These are phyloP conservation scores for Typha latifolia DNA, from an alignment of 176 grass and related monocot genomes.

Conservation along the genomic window DNA sequence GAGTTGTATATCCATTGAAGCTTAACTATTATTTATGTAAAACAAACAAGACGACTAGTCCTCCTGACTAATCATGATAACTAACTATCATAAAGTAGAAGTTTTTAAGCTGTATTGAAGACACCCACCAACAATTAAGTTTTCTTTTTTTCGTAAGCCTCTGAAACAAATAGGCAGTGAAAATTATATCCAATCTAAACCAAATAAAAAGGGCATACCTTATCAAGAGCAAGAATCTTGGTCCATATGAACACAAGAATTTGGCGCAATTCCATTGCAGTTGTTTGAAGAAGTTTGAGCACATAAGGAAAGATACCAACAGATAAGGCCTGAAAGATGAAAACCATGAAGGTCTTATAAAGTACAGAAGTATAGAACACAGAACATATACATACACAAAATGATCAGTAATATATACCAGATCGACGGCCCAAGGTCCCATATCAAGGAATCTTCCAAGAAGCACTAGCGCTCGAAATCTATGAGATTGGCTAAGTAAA, in stretches of 20 bases:
- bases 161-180: too few species aligned
- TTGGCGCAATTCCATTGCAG: slow-evolving; percentile 77
- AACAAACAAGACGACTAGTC: not conserved
- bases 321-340: slow-evolving; percentile 63
- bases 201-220: slow-evolving; percentile 31
- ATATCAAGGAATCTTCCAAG: slow-evolving; percentile 99
- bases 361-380: not conserved
- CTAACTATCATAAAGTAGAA: too few species aligned
- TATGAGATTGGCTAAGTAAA: slow-evolving; percentile 91
- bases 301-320: slow-evolving; percentile 98
- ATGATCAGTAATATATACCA: slow-evolving; percentile 37
- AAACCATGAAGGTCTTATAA: not conserved
- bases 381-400: not conserved
- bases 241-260: slow-evolving; percentile 99
- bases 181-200: slow-evolving; percentile 4
- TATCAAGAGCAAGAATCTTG: slow-evolving; percentile 98
- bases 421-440: slow-evolving; percentile 97
- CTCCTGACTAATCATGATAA: too few species aligned
- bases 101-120: too few species aligned
- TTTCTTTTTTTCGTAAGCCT: too few species aligned
- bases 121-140: too few species aligned
- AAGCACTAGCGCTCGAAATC: slow-evolving; percentile 89
- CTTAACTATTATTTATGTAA: not conserved
- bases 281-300: slow-evolving; percentile 95
- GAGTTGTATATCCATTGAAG: not conserved